Evolutionary conservation across 352 stramenopile genomes (phyloP), one percentile per base, ranked within the genome.

Genomic region (Globisporangium splendens): DNA sequence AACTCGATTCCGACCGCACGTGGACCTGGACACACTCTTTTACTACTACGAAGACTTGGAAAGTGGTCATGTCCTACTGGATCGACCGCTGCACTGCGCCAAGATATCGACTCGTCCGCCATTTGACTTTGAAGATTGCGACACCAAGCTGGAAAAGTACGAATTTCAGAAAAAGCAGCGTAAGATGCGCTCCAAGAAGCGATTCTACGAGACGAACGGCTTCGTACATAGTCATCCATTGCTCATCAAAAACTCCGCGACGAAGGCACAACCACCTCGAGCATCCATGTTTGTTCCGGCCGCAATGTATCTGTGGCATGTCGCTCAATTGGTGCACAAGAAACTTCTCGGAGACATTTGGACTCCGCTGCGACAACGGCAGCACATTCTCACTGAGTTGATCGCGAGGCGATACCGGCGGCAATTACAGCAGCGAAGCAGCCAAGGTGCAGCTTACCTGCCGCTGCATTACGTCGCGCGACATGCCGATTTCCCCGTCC

Each of bases 391-490:
- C 1, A 62, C 75, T 1, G 66, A 86, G 59, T 56, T 89, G 1
- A 83, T 89, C 13, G 79, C 77, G 17, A 64, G 41, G 13, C 73
- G 73, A 20, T 73, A 83, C 50, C 63, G 46, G 14, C 75, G 77
- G 1, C 82, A 91, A 47, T 61, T 89, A 18, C 70, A 70, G 33
- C 66, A 82, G 28, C 73, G 67, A 46, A 81, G 79, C 22, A 61
- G 66, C 44, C 70, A 86, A 31, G 64, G 66, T 0, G 66, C 73
- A 5, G 42, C 46, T 0, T 79, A 75, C 20, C 60, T 88, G 8
- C 79, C 82, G 7, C 69, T 91, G 15, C 82, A 91, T 50, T 81
- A 80, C 48, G 76, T 71, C 14, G 61, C 89, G 14, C 74, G 74
- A 4, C 54, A 87, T 35, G n/a, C 59, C 1, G 42, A 62, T 2